phyloP scores from a whole-genome alignment of 352 stramenopile species.

The Globisporangium spiculum region DNA sequence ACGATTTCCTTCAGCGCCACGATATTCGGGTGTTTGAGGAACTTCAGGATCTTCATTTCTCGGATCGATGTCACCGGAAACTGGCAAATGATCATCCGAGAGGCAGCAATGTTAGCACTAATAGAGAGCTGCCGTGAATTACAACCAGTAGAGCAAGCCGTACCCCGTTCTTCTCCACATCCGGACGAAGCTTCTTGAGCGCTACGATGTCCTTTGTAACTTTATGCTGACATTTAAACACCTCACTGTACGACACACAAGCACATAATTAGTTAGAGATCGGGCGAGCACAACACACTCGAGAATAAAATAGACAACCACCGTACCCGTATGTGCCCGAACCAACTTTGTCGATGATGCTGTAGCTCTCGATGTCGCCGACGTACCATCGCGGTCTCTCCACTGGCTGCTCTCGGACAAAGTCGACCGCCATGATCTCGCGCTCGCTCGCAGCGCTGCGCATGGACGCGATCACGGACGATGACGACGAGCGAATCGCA shows the following conservation, averaged over 20 bases:
- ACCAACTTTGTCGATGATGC: slow-evolving; percentile 86
- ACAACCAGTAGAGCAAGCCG: slow-evolving; percentile 6
- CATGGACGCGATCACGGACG: slow-evolving; percentile 69
- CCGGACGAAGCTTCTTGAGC: slow-evolving; percentile 79
- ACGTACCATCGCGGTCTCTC: slow-evolving; percentile 76
- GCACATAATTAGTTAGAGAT: background rate
- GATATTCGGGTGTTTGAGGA: slow-evolving; percentile 93
- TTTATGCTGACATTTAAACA: slow-evolving; percentile 89
- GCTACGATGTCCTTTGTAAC: slow-evolving; percentile 85
- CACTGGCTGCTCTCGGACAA: slow-evolving; percentile 26
- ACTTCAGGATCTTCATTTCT: slow-evolving; percentile 98
- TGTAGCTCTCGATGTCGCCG: slow-evolving; percentile 85
- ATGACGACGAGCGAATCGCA: slow-evolving; percentile 33
- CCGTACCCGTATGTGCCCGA: slow-evolving; percentile 80
- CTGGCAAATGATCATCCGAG: slow-evolving; percentile 23
- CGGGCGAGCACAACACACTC: background rate
- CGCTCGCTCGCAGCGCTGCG: slow-evolving; percentile 63
- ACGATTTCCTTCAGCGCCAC: slow-evolving; percentile 96
- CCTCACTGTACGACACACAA: slow-evolving; percentile 42
- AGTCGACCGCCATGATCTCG: slow-evolving; percentile 63
- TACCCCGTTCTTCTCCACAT: slow-evolving; percentile 87
- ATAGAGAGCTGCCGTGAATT: too few species aligned
- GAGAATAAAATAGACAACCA: too few species aligned
- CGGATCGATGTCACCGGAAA: slow-evolving; percentile 95
- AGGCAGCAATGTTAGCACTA: background rate